Conservation (phyloP, 208 protist genomes). For the Leptomonas seymouri region DNA sequence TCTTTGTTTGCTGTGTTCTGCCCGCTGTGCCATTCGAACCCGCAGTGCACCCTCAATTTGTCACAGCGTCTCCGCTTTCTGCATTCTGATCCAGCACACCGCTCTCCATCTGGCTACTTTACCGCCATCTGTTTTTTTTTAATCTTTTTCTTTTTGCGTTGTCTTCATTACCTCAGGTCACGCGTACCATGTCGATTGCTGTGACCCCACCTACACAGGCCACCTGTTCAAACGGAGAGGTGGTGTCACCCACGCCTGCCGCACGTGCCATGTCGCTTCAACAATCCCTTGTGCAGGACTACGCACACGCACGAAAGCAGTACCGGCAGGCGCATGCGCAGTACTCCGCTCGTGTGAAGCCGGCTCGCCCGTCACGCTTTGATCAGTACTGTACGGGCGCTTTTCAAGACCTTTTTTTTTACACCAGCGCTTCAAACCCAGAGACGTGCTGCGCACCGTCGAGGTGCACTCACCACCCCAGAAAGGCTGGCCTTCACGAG, state of each 20-base stretch:
- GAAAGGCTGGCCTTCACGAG: constrained; percentile 21
- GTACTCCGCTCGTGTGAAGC: constrained; percentile 25
- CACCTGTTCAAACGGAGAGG: background rate
- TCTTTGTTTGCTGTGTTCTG: too few relatives aligned
- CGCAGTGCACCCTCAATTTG: too few relatives aligned
- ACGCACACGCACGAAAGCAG: constrained; percentile 26
- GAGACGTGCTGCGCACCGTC: constrained; percentile 15
- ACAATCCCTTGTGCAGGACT: constrained; percentile 21
- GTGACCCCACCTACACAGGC: background rate
- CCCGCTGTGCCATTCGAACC: too few relatives aligned
- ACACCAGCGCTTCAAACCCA: constrained; percentile 33
- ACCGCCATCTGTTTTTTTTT: background rate
- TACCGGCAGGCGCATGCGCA: constrained; percentile 34
- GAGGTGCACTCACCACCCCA: constrained; percentile 14
- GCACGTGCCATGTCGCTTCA: constrained; percentile 11
- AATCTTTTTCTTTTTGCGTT: background rate
- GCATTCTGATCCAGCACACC: background rate
- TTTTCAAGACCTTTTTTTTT: constrained; percentile 24
- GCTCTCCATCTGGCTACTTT: too few relatives aligned
- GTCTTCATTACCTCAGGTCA: background rate
- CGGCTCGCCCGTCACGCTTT: constrained; percentile 10
- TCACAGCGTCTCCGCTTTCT: too few relatives aligned
- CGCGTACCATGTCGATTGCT: background rate
- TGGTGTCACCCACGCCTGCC: background rate
- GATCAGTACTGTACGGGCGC: constrained; percentile 15